Evolutionary conservation across 345 rosid species (phyloP), one percentile per base, ranked within the genome.

Genomic region (Eucalyptus polyanthemos): DNA sequence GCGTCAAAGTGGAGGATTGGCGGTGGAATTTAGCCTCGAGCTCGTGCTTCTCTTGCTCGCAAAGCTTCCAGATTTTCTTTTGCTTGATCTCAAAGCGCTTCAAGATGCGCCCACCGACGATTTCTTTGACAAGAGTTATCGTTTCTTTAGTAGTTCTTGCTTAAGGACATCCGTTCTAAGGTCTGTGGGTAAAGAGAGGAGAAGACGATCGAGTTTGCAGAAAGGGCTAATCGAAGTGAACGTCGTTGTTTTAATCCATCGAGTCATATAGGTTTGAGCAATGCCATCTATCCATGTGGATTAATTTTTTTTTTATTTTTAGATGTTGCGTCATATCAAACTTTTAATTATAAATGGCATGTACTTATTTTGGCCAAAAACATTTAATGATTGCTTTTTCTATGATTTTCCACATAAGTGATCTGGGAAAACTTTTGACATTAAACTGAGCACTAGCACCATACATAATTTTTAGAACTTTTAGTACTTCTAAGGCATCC

Each of bases 381-480:
- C 13, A 56, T 24, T 56, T 22, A 56, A 56, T 56, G 62, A 56
- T 24, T 24, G 6, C 1, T 56, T 56, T 22, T 56, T 21, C 27
- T 56, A 0, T 0, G 3, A 56, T 56, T 56, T 56, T 9, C 27
- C 6, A 56, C 12, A 0, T 9, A 24, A 56, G 6, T 24, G 2
- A 56, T 22, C 0, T 9, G 3, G 1, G 0, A 22, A 56, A 56
- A 56, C 62, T 56, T 56, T 56, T 56, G 27, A 5, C 2, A 56
- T 2, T 56, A 56, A 24, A 56, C 12, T 10, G 0, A 56, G 13
- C 29, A 56, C 0, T 1, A 56, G 6, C 29, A 56, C 0, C 1
- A 1, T 24, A 56, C 29, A 22, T 24, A 56, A 54, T 11, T 9
- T 54, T 54, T 22, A 22, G 3, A 54, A 56, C 62, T 9, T 24